phyloP scores from a whole-genome alignment of 2,329 filamentous ascomycete species.

The Talaromyces sp. region DNA sequence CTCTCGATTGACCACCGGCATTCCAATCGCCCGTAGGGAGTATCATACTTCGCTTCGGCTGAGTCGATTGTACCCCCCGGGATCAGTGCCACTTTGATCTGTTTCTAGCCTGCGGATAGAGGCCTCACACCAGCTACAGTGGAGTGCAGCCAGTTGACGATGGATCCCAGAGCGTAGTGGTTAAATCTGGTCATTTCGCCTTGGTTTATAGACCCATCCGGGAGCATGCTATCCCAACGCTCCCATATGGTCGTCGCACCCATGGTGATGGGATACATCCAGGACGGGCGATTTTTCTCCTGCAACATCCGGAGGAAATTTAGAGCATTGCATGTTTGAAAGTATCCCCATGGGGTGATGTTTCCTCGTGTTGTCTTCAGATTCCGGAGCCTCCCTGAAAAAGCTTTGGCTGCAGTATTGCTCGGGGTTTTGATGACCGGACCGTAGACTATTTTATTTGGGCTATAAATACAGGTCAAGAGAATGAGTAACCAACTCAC shows the following conservation, averaged over 20 bases:
- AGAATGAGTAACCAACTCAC: too few relatives aligned
- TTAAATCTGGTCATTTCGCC: conserved; percentile 47
- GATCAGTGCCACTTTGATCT: not conserved
- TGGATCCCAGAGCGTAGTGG: conserved; percentile 44
- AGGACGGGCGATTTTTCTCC: conserved; percentile 31
- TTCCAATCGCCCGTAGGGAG: not conserved
- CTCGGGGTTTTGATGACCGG: too few relatives aligned
- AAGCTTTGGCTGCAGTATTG: too few relatives aligned
- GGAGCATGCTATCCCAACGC: conserved; percentile 44
- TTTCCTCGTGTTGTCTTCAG: too few relatives aligned
- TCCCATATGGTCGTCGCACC: conserved; percentile 47
- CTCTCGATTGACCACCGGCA: not conserved
- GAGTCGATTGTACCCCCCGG: not conserved
- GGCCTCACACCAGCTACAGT: not conserved
- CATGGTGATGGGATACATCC: conserved; percentile 45
- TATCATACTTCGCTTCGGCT: not conserved
- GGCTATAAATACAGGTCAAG: too few relatives aligned
- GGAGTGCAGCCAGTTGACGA: conserved; percentile 42
- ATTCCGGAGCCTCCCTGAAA: too few relatives aligned
- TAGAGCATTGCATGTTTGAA: too few relatives aligned
- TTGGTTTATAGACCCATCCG: conserved; percentile 40
- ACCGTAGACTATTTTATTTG: too few relatives aligned
- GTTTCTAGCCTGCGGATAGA: not conserved
- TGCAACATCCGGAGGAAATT: too few relatives aligned
- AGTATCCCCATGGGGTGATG: too few relatives aligned